phyloP scores from a whole-genome alignment of 2,329 filamentous ascomycete species.

The Nigrograna mackinnonii region DNA sequence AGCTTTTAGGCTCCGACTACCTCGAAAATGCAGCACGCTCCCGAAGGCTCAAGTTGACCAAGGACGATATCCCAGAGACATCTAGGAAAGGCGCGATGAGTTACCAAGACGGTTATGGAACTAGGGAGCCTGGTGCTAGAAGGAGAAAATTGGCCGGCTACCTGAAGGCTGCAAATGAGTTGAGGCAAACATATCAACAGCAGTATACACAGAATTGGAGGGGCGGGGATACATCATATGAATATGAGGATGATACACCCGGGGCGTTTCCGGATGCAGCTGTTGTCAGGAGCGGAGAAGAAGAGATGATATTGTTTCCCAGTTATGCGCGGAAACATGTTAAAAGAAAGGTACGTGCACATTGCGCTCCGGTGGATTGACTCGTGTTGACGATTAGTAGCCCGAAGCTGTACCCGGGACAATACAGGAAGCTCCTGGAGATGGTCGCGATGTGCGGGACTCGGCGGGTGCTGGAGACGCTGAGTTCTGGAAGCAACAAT shows the following conservation, averaged over 20 bases:
- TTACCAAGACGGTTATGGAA: slow-evolving; percentile 42
- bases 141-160: slow-evolving; percentile 78
- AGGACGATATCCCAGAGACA: not conserved
- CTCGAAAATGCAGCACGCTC: slow-evolving; percentile 37
- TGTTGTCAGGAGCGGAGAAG: slow-evolving; percentile 77
- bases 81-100: slow-evolving; percentile 22
- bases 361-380: not conserved
- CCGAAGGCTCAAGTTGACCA: slow-evolving; percentile 31
- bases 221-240: slow-evolving; percentile 48
- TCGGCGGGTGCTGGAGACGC: slow-evolving; percentile 59
- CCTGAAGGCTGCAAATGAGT: slow-evolving; percentile 71
- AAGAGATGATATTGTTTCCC: slow-evolving; percentile 94
- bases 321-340: slow-evolving; percentile 83
- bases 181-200: slow-evolving; percentile 68
- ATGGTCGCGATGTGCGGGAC: slow-evolving; percentile 47
- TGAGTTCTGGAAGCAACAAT: slow-evolving; percentile 77
- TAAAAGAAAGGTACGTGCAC: slow-evolving; percentile 47
- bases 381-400: slow-evolving; percentile 20
- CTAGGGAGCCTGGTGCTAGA: slow-evolving; percentile 67
- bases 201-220: slow-evolving; percentile 55
- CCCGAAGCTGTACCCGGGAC: slow-evolving; percentile 38
- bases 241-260: slow-evolving; percentile 59
- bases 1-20: slow-evolving; percentile 24
- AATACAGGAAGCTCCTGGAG: slow-evolving; percentile 42
- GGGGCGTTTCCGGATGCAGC: slow-evolving; percentile 83